phyloP scores from a whole-genome alignment of 371 early-diverging fungal genomes.

The Globomyces sp. region DNA sequence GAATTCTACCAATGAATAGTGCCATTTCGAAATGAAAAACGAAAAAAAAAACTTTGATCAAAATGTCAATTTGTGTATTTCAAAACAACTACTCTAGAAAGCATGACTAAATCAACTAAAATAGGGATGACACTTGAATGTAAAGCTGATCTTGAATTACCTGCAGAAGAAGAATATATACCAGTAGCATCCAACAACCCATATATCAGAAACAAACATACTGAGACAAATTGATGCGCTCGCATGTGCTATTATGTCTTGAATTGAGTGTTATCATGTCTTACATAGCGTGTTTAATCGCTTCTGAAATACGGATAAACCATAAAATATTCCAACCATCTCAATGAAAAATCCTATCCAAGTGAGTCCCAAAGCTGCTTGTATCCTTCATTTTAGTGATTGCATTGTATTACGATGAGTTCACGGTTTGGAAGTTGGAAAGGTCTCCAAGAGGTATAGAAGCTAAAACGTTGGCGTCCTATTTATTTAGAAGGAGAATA shows the following conservation, averaged over 20 bases:
- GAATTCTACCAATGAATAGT: constrained; percentile 17
- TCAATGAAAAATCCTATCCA: constrained; percentile 45
- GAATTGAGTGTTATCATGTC: neutral
- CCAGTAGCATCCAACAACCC: constrained; percentile 41
- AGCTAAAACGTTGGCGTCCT: constrained; percentile 15
- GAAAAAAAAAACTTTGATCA: neutral
- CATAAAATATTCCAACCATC: constrained; percentile 33
- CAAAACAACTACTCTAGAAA: constrained; percentile 8
- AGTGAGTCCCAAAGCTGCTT: constrained; percentile 35
- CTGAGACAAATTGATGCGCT: constrained; percentile 29
- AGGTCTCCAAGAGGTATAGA: constrained; percentile 31
- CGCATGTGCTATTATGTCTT: constrained; percentile 30
- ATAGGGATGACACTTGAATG: neutral
- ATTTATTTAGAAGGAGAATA: neutral
- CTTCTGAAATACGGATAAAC: constrained; percentile 38
- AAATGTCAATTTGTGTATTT: constrained; percentile 5
- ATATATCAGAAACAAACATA: constrained; percentile 32
- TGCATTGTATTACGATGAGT: constrained; percentile 29
- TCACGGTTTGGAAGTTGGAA: constrained; percentile 23
- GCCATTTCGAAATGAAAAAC: neutral
- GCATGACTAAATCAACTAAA: constrained; percentile 1
- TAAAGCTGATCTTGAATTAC: constrained; percentile 17
- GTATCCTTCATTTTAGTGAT: constrained; percentile 16
- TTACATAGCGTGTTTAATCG: constrained; percentile 31
- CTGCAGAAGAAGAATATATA: constrained; percentile 46